A percentile compares a stretch with the other conserved stretches of the same genome.
Evolutionary conservation across 2,329 filamentous ascomycete genomes (phyloP).

Genomic region (Fusarium coicis): DNA sequence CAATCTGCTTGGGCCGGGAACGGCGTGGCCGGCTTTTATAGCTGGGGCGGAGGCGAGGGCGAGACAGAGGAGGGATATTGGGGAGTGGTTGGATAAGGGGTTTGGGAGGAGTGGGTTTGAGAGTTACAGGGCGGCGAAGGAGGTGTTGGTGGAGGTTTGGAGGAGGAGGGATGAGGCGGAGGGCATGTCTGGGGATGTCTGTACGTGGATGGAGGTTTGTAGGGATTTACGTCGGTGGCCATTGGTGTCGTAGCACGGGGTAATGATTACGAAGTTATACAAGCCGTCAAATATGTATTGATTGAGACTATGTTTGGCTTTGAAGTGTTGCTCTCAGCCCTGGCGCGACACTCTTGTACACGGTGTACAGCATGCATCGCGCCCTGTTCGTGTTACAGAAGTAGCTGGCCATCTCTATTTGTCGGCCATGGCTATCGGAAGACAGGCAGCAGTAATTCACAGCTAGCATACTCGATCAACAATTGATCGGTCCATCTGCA

Average conservation of each 20-base stretch:
- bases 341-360: no score
- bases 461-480: neutral
- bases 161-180: slow-evolving; percentile 32
- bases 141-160: slow-evolving; percentile 36
- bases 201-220: slow-evolving; percentile 42
- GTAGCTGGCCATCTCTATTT: neutral
- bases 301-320: neutral
- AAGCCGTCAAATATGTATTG: neutral
- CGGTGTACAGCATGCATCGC: no score
- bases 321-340: neutral
- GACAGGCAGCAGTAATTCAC: neutral
- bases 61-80: slow-evolving; percentile 24
- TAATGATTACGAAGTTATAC: neutral
- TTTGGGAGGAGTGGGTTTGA: slow-evolving; percentile 35
- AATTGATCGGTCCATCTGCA: neutral
- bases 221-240: slow-evolving; percentile 35
- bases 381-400: no score
- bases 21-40: slow-evolving; percentile 38
- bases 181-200: slow-evolving; percentile 20
- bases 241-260: slow-evolving; percentile 3
- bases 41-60: slow-evolving; percentile 35
- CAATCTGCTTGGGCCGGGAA: slow-evolving; percentile 29
- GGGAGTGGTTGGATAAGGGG: slow-evolving; percentile 35
- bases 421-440: neutral
- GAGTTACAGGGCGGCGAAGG: slow-evolving; percentile 31